phyloP scores from a whole-genome alignment of 441 rosid species.

The Capsella rubella region DNA sequence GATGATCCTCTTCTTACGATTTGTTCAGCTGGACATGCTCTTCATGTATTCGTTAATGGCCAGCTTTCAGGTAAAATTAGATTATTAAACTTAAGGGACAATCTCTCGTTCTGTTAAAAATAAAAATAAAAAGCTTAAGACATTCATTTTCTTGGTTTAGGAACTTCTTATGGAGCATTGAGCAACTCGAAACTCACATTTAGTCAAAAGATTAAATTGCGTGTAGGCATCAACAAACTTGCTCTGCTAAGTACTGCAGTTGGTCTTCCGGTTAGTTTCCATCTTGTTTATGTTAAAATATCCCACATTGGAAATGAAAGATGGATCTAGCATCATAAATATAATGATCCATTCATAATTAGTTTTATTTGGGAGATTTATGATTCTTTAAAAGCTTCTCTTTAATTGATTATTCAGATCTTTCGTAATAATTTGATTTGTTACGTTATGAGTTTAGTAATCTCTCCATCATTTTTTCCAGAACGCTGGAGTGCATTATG shows the following conservation, averaged over 20 bases:
- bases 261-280: constrained; percentile 64
- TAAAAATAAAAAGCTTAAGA: background rate
- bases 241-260: constrained; percentile 60
- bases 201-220: constrained; percentile 54
- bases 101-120: background rate
- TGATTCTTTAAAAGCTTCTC: background rate
- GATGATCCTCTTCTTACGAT: constrained; percentile 61
- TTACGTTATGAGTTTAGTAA: background rate
- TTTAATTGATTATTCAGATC: constrained; percentile 1
- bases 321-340: background rate
- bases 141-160: constrained; percentile 39
- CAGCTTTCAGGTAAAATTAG: constrained; percentile 54
- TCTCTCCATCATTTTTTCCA: constrained; percentile 42
- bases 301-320: too few species aligned
- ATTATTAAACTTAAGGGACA: background rate
- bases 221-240: constrained; percentile 59
- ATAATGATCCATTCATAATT: background rate
- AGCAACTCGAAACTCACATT: constrained; percentile 52
- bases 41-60: constrained; percentile 65
- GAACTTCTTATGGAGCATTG: constrained; percentile 54
- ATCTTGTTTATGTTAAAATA: constrained; percentile 9
- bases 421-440: background rate
- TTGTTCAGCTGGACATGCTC: constrained; percentile 70
- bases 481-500: constrained; percentile 89
- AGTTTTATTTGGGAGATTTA: background rate